Evolutionary conservation across 2,329 filamentous ascomycete genomes (phyloP), one percentile per base, ranked within the genome.

Genomic region (Beauveria sp.): DNA sequence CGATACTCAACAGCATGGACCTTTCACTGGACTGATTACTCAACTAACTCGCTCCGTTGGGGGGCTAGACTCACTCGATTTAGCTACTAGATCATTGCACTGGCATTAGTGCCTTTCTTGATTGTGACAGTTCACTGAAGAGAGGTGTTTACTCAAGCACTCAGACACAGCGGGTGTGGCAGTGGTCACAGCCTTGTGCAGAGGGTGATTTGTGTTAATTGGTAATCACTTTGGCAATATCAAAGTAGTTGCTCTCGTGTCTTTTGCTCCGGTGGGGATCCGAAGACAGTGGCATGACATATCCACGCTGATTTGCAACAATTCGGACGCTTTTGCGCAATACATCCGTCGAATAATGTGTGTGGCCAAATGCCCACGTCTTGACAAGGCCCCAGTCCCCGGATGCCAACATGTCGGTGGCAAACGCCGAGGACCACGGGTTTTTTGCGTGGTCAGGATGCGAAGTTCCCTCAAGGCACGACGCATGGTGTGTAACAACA

Each of bases 401-500:
- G 22, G 68, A 62, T 40, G 63, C 61, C 5, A 76, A 22, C 7
- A 77, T 64, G 60, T 85, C 80, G 0, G 82, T 85, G 5, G 77
- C 79, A 68, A 85, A 87, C 0, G 79, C 83, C 8, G 74, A 74
- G 2, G 71, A 74, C 75, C 78, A 80, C 0, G 78, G 76, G 24
- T 75, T 81, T 18, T 74, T 69, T 3, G 73, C 66, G 55, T 87
- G 73, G 64, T 79, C 74, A 0, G 83, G 82, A 2, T 74, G 73
- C 0, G 82, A 80, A 2, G 80, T 79, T 7, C 75, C 76, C 50
- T 75, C 64, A 0, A 81, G 65, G n/a, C 74, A 79, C 1, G 84
- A 83, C 2, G 83, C 82, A 66, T 87, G 83, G 59, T 86, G 82
- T 0, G 83, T 86, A 0, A 80, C 76, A 0, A 87, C 76, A 0